These are phyloP conservation scores for Diddensiella caesifluorescens DNA, from an alignment of 805 yeast species.

Conservation along the genomic window DNA sequence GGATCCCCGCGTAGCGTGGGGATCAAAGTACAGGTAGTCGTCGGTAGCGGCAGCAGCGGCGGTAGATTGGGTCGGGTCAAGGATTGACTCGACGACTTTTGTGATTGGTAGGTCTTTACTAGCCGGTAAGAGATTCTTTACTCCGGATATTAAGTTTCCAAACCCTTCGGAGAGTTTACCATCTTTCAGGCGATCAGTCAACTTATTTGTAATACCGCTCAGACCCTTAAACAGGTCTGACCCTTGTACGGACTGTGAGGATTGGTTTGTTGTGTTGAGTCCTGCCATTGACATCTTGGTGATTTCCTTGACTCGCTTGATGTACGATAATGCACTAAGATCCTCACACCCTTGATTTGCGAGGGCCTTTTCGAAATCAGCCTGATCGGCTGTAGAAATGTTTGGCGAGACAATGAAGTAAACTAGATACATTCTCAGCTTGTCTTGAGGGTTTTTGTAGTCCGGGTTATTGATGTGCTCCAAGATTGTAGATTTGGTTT, in stretches of 20 bases:
- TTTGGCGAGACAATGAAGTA: conserved; percentile 45
- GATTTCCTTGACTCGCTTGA: conserved; percentile 75
- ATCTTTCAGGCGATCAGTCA: conserved; percentile 69
- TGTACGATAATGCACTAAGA: conserved; percentile 60
- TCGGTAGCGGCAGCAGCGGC: conserved; percentile 70
- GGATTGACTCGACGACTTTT: conserved; percentile 81
- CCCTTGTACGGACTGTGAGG: conserved; percentile 23
- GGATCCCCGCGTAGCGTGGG: conserved; percentile 79
- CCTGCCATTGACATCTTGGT: conserved; percentile 41
- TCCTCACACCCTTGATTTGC: conserved; percentile 53
- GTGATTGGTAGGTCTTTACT: conserved; percentile 86
- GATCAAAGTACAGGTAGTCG: conserved; percentile 86
- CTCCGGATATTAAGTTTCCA: conserved; percentile 80
- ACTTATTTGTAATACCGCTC: conserved; percentile 65
- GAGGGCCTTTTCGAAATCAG: conserved; percentile 61
- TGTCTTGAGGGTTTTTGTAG: conserved; percentile 57
- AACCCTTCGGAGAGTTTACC: conserved; percentile 83
- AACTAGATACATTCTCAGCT: conserved; percentile 84
- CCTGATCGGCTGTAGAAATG: conserved; percentile 45
- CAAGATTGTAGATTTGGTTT: conserved; percentile 51
- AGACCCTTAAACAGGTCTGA: conserved; percentile 44
- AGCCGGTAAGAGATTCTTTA: conserved; percentile 81
- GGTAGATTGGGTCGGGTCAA: conserved; percentile 61
- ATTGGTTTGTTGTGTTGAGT: conserved; percentile 19
- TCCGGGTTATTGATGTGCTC: conserved; percentile 48